Conservation (phyloP, 192 early-diverging fungal genomes). For the Coemansia sp. region DNA sequence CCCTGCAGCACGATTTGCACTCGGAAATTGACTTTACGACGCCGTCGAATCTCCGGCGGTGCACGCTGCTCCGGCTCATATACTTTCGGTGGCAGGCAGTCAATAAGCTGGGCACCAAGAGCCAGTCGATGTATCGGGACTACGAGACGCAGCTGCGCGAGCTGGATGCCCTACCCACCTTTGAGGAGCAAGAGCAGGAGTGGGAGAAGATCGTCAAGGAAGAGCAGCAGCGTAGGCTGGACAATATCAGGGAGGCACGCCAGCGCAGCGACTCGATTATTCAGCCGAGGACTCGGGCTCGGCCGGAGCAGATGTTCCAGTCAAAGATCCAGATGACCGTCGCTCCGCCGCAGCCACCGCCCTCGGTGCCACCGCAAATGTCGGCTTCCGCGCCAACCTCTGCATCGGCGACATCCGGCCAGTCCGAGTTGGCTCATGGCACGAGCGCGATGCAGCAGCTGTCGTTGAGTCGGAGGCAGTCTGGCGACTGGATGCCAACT, state of each 20-base stretch:
- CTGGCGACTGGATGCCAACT: slow-evolving; percentile 7
- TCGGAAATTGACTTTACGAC: slow-evolving; percentile 9
- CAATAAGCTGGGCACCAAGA: slow-evolving; percentile 48
- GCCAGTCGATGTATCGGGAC: slow-evolving; percentile 49
- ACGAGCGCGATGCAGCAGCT: background rate
- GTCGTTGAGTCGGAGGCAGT: background rate
- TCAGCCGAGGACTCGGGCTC: background rate
- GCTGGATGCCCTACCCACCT: slow-evolving; percentile 29
- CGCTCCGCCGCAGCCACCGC: background rate
- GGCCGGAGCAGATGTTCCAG: slow-evolving; percentile 15
- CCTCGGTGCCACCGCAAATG: background rate
- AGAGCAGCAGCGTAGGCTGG: slow-evolving; percentile 29
- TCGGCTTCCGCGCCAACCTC: slow-evolving; percentile 2
- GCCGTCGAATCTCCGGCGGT: slow-evolving; percentile 24
- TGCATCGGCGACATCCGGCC: background rate
- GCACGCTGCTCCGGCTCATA: slow-evolving; percentile 40
- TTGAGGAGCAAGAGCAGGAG: slow-evolving; percentile 40
- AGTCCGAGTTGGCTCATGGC: background rate
- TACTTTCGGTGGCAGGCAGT: slow-evolving; percentile 45
- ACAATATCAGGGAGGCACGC: slow-evolving; percentile 35
- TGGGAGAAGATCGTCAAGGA: slow-evolving; percentile 31
- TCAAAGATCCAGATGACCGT: slow-evolving; percentile 1
- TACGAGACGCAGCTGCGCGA: slow-evolving; percentile 45
- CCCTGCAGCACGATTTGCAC: slow-evolving; percentile 42
- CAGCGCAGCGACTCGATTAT: slow-evolving; percentile 15